phyloP scores from a whole-genome alignment of 768 basidiomycete species.

The Xerocomellus chrysenteron region DNA sequence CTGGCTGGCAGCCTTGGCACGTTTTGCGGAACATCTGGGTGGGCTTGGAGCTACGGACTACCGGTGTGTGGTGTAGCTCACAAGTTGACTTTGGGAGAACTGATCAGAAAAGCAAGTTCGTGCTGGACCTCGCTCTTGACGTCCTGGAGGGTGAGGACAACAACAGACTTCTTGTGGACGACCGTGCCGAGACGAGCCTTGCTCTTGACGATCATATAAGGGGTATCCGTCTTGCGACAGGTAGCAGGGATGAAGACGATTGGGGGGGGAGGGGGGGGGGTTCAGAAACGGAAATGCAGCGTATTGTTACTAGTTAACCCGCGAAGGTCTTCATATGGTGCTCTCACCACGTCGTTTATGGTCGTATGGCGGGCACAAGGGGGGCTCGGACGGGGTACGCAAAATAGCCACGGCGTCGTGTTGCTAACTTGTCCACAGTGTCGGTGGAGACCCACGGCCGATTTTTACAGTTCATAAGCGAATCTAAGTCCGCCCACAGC shows the following conservation, averaged over 20 bases:
- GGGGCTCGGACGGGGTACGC: too few relatives aligned
- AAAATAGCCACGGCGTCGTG: too few relatives aligned
- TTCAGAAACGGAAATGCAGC: too few relatives aligned
- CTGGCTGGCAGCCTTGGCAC: slow-evolving; percentile 88
- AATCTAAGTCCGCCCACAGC: too few relatives aligned
- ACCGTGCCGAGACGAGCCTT: slow-evolving; percentile 98
- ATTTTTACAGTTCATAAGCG: too few relatives aligned
- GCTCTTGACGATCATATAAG: slow-evolving; percentile 97
- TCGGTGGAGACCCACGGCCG: too few relatives aligned
- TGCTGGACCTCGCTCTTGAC: slow-evolving; percentile 93
- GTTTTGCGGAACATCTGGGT: slow-evolving; percentile 90
- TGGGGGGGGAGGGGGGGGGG: too few relatives aligned
- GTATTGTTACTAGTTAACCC: too few relatives aligned
- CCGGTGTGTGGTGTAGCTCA: slow-evolving; percentile 39
- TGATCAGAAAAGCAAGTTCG: slow-evolving; percentile 89
- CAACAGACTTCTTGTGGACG: slow-evolving; percentile 97
- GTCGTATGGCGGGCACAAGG: too few relatives aligned
- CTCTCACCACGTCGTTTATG: too few relatives aligned
- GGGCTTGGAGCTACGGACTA: slow-evolving; percentile 83
- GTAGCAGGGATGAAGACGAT: slow-evolving; percentile 97
- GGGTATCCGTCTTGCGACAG: slow-evolving; percentile 99
- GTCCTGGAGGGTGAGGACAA: slow-evolving; percentile 88
- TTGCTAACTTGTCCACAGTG: too few relatives aligned
- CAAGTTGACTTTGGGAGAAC: slow-evolving; percentile 98
- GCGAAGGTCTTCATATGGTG: too few relatives aligned